These are phyloP conservation scores for Cryptococcus neoformans DNA, from an alignment of 1,284 basidiomycete species.

Conservation along the genomic window DNA sequence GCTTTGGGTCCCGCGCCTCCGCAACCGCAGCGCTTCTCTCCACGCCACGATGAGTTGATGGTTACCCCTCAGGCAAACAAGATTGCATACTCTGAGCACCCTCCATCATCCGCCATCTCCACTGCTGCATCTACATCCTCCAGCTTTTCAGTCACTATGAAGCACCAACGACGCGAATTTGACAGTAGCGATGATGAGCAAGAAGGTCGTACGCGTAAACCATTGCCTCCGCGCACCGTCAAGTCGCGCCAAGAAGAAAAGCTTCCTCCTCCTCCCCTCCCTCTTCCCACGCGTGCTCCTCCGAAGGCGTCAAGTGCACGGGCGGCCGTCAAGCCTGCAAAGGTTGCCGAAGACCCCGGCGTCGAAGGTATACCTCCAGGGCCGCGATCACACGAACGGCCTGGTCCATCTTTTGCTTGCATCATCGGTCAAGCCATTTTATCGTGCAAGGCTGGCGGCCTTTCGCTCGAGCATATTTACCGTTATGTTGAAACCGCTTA, in stretches of 20 bases:
- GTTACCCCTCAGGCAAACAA: conserved; percentile 30
- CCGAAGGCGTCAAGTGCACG: conserved; percentile 19
- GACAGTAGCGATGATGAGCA: conserved; percentile 38
- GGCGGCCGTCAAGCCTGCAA: conserved; percentile 39
- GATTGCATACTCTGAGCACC: conserved; percentile 8
- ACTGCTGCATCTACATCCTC: conserved; percentile 14
- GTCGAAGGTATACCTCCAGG: conserved; percentile 64
- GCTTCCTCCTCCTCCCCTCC: not conserved
- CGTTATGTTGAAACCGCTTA: conserved; percentile 92
- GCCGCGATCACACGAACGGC: conserved; percentile 74
- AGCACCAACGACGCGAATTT: not conserved
- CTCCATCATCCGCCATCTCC: conserved; percentile 27
- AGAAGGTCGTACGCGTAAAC: conserved; percentile 37
- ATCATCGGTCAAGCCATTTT: conserved; percentile 93
- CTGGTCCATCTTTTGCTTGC: conserved; percentile 85
- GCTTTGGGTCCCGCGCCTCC: conserved; percentile 42
- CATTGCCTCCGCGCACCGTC: conserved; percentile 18
- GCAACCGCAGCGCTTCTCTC: conserved; percentile 24
- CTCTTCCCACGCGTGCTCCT: conserved; percentile 13
- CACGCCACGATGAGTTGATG: conserved; percentile 13
- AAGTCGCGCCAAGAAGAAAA: conserved; percentile 20
- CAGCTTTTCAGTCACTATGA: not conserved
- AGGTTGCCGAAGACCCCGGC: conserved; percentile 45
- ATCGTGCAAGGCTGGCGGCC: conserved; percentile 73
- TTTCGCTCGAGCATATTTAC: conserved; percentile 94